These are phyloP conservation scores for Aureobasidium sp. DNA, from an alignment of 2,329 filamentous ascomycete genomes.

Conservation along the genomic window DNA sequence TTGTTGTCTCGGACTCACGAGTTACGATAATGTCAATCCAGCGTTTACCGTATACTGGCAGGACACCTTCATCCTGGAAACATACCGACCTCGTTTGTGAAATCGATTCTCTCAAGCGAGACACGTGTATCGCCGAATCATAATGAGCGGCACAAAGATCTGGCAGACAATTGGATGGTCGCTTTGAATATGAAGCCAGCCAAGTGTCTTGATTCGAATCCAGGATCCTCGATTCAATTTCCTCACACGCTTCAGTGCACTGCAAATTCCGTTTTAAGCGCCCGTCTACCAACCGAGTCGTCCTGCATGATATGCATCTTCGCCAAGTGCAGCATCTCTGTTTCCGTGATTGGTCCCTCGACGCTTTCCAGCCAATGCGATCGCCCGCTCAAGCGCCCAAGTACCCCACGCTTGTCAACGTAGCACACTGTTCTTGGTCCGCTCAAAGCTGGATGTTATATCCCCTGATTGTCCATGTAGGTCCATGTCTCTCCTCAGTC, in stretches of 20 bases:
- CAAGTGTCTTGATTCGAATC: background rate
- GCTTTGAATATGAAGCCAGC: background rate
- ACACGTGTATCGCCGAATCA: background rate
- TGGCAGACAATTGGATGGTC: background rate
- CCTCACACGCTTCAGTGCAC: background rate
- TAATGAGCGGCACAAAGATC: background rate
- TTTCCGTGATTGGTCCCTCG: conserved; percentile 3
- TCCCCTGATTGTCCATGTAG: conserved; percentile 1
- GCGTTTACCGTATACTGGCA: background rate
- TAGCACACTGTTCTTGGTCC: conserved; percentile 6
- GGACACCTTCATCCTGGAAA: background rate
- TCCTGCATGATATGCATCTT: conserved; percentile 1
- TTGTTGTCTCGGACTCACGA: background rate
- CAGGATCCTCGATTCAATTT: background rate
- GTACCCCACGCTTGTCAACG: conserved; percentile 1
- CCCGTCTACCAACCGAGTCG: conserved; percentile 6
- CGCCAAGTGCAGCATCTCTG: background rate
- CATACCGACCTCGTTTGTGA: background rate
- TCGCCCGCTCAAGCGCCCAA: conserved; percentile 10
- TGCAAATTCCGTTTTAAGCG: background rate
- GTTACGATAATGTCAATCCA: conserved; percentile 1
- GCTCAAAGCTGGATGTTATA: conserved; percentile 1
- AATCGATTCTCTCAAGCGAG: background rate
- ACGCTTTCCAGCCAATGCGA: conserved; percentile 3
- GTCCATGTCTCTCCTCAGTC: conserved; percentile 4